phyloP scores from a whole-genome alignment of 192 early-diverging fungal genomes.

The Coemansia sp. region DNA sequence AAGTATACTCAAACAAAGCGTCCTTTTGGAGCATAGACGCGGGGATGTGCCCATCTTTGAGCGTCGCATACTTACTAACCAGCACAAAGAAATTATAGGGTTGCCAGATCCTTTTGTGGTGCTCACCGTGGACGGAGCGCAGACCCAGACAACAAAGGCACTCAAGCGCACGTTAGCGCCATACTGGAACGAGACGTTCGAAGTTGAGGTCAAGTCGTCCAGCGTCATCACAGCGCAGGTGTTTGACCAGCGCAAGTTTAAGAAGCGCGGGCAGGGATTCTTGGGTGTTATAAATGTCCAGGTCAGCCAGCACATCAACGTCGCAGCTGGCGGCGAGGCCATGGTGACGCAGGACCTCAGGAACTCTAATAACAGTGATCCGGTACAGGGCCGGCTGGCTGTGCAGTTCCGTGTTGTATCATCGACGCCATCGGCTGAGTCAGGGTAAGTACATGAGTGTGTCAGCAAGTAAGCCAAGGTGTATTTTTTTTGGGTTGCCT shows the following conservation, averaged over 20 bases:
- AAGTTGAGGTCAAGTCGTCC: constrained; percentile 44
- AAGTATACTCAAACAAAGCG: constrained; percentile 18
- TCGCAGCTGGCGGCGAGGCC: constrained; percentile 70
- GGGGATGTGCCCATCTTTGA: not conserved
- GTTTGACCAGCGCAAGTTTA: constrained; percentile 97
- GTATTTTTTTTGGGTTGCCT: not conserved
- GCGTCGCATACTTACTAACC: not conserved
- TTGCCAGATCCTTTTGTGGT: constrained; percentile 97
- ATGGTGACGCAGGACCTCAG: constrained; percentile 81
- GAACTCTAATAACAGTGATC: constrained; percentile 77
- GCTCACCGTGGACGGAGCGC: constrained; percentile 92
- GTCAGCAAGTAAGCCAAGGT: not conserved
- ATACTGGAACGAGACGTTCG: constrained; percentile 89
- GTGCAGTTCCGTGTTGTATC: constrained; percentile 38
- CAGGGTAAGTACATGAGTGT: constrained; percentile 64
- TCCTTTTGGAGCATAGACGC: not conserved
- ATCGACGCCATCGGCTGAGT: constrained; percentile 21
- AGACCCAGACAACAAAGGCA: constrained; percentile 87
- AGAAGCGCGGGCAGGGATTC: constrained; percentile 89
- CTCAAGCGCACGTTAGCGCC: constrained; percentile 90
- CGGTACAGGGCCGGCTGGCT: constrained; percentile 80
- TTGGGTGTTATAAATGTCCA: constrained; percentile 87
- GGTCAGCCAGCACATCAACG: constrained; percentile 79
- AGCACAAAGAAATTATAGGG: constrained; percentile 32
- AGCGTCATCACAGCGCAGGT: constrained; percentile 91